A percentile compares a stretch with the other conserved stretches of the same genome.
Evolutionary conservation across 2,329 filamentous ascomycete species (phyloP).

Genomic region (Penicillium carneum): DNA sequence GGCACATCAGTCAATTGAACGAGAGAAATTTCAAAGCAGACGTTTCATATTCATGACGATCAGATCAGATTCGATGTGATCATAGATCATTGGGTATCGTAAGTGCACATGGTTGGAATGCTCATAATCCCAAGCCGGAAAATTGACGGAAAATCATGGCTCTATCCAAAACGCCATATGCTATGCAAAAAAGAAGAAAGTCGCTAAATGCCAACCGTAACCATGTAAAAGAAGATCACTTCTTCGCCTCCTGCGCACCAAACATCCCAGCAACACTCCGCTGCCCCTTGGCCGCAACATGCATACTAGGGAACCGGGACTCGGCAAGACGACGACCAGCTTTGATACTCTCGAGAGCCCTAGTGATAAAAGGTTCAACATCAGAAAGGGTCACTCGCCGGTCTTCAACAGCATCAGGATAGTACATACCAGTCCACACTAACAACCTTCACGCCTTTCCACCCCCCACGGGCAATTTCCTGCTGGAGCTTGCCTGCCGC

Average conservation of each 20-base stretch:
- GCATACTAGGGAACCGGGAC: slow-evolving; percentile 71
- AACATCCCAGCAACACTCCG: slow-evolving; percentile 68
- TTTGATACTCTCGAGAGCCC: slow-evolving; percentile 84
- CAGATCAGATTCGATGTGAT: background rate
- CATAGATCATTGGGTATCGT: slow-evolving; percentile 27
- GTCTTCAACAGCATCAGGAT: slow-evolving; percentile 18
- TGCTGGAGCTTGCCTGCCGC: slow-evolving; percentile 80
- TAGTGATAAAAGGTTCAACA: slow-evolving; percentile 42
- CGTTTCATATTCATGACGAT: background rate
- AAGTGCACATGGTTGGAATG: background rate
- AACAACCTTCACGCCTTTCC: slow-evolving; percentile 78
- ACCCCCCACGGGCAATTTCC: slow-evolving; percentile 73
- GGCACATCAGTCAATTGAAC: background rate
- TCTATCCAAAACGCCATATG: slow-evolving; percentile 6
- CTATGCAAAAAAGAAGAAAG: background rate
- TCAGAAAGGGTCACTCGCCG: slow-evolving; percentile 30
- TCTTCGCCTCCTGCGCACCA: slow-evolving; percentile 23
- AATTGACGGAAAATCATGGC: background rate
- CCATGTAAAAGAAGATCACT: background rate
- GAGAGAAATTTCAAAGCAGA: background rate
- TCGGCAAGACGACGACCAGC: slow-evolving; percentile 77
- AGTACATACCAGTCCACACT: slow-evolving; percentile 75
- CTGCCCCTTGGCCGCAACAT: slow-evolving; percentile 68
- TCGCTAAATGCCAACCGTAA: slow-evolving; percentile 1
- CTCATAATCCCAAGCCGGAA: background rate